Percentiles rank a stretch among this genome's conserved stretches.
Conservation (phyloP, 2,329 filamentous ascomycete species). For the Alternaria angustiovoidea region DNA sequence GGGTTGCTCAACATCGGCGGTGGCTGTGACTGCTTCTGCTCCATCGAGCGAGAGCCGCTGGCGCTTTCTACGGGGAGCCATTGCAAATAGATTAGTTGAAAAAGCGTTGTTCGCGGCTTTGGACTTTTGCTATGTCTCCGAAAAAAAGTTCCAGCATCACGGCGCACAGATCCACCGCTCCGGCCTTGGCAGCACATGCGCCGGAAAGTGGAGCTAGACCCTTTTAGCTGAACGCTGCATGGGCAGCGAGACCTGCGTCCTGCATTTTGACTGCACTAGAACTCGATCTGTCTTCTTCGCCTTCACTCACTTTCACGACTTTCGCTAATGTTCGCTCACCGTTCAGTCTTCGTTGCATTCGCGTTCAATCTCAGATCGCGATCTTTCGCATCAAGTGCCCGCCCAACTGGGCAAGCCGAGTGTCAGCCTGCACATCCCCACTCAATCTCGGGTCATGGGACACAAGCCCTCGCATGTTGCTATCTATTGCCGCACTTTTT, state of each 20-base stretch:
- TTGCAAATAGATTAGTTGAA: constrained; percentile 19
- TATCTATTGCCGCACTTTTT: constrained; percentile 1
- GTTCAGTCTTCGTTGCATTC: constrained; percentile 1
- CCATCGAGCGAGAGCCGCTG: constrained; percentile 53
- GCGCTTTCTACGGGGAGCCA: constrained; percentile 53
- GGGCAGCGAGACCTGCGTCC: not conserved
- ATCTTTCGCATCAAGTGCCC: constrained; percentile 6
- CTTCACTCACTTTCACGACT: not conserved
- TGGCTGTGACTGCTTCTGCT: constrained; percentile 41
- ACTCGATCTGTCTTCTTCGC: not conserved
- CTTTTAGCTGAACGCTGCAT: not conserved
- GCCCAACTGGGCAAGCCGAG: constrained; percentile 2
- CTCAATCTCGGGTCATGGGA: constrained; percentile 4
- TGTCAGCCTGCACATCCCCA: constrained; percentile 14
- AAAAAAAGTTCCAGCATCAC: constrained; percentile 26
- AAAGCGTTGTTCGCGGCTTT: constrained; percentile 5
- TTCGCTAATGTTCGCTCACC: not conserved
- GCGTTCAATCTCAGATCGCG: constrained; percentile 1
- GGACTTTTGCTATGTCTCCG: constrained; percentile 3
- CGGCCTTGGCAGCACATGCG: constrained; percentile 18
- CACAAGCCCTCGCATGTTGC: constrained; percentile 1
- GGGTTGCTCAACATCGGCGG: constrained; percentile 31
- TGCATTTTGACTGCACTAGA: not conserved
- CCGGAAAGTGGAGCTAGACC: constrained; percentile 10
- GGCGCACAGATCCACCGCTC: constrained; percentile 15